Base-by-base conservation (phyloP, 179 eudicot genomes). In the Patellifolia procumbens region DNA sequence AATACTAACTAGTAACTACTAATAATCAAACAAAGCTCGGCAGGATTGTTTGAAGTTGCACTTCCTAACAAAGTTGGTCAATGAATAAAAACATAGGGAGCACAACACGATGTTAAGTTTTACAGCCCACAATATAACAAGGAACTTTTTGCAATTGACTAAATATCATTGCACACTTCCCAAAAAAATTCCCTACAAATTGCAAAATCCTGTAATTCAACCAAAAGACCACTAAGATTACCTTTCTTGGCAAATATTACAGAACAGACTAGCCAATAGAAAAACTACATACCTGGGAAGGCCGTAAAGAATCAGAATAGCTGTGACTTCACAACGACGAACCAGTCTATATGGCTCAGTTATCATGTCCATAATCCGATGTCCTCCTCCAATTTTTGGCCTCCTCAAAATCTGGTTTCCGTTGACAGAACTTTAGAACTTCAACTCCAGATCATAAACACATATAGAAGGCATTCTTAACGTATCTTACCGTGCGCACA, bases 271-370 rank as follows among this genome's bases (percentile, higher is more conserved):
- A 74, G 60, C 39, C 39, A 63, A 35, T n/a, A 56, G 56, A 65
- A 28, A 11, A 53, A 10, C 26, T 49, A 37, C 69, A 66, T 83
- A 96, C 99, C 99, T 89, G 26, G 99, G 99, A 74, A 96, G 99
- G 71, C 99, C 96, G 80, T 83, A 94, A 66, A 96, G 84, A 78
- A 96, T 85, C 56, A 96, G 91, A 60, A 96, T 94, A 43, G 99
- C 98, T 22, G 98, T 96, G 63, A 96, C 99, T 85, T 96, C 99
- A 86, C 98, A 94, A 42, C 83, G 81, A 26, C 98, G 96, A 31
- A 85, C 71, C 26, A 96, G 85, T 81, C 86, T 89, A 73, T 85
- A 90, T 20, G 97, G 98, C 86, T 91, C 97, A 1, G 97, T 90
- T 74, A 91, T 83, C 98, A 96, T 89, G 84, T 88, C 96, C 68